Evolutionary conservation across 2,329 filamentous ascomycete species (phyloP).

Genomic region (Aspergillus carbonarius): DNA sequence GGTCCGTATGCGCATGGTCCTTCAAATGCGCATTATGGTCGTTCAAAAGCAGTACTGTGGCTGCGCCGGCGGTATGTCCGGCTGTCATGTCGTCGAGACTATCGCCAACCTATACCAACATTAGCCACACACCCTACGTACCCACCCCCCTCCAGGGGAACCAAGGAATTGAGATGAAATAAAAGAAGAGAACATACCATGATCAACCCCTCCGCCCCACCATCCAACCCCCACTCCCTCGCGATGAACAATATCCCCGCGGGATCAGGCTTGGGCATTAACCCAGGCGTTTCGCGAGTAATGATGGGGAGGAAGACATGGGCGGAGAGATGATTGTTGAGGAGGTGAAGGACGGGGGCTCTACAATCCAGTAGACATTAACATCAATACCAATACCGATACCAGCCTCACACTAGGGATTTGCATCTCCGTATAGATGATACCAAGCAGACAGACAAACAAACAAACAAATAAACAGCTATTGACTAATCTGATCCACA

Average conservation of each 20-base stretch:
- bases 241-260: constrained; percentile 87
- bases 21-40: constrained; percentile 72
- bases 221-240: constrained; percentile 65
- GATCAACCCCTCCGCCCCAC: constrained; percentile 43
- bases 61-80: constrained; percentile 76
- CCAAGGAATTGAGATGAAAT: not conserved
- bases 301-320: constrained; percentile 74
- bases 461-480: not conserved
- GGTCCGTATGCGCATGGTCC: constrained; percentile 72
- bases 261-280: constrained; percentile 76
- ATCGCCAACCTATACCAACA: constrained; percentile 57
- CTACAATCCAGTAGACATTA: constrained; percentile 18
- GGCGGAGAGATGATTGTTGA: constrained; percentile 69
- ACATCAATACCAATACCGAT: not conserved
- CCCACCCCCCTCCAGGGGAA: not conserved
- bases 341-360: constrained; percentile 44
- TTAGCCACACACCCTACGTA: not conserved
- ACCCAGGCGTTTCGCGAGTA: constrained; percentile 71
- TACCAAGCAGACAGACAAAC: too few species aligned
- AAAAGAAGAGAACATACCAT: constrained; percentile 29
- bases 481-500: too few species aligned
- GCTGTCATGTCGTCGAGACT: constrained; percentile 92
- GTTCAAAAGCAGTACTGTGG: constrained; percentile 85
- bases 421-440: too few species aligned
- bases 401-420: not conserved